Evolutionary conservation across 805 yeast genomes (phyloP).

Genomic region (Candida caryicola): DNA sequence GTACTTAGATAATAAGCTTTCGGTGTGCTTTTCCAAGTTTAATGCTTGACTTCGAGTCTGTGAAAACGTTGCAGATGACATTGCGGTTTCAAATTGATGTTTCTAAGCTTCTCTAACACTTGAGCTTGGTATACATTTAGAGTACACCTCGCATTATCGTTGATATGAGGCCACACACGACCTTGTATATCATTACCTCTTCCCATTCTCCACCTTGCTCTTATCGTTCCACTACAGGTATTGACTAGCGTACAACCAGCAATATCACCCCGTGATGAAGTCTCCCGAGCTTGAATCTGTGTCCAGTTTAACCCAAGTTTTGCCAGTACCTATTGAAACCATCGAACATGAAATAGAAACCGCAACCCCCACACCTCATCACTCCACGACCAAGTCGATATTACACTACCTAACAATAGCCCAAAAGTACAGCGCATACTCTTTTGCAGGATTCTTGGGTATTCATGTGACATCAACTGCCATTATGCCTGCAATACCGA

Average conservation of each 20-base stretch:
- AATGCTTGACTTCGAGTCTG: conserved; percentile 69
- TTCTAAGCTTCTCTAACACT: no score
- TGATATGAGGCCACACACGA: no score
- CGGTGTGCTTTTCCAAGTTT: conserved; percentile 70
- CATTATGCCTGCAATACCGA: conserved; percentile 45
- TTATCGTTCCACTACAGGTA: no score
- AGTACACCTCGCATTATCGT: no score
- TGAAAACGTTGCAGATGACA: conserved; percentile 49
- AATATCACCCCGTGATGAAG: no score
- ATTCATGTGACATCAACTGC: conserved; percentile 57
- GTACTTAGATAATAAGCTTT: conserved; percentile 45
- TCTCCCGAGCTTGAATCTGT: background rate
- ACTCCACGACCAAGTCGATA: conserved; percentile 1
- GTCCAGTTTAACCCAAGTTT: background rate
- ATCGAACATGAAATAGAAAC: background rate
- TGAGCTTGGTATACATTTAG: no score
- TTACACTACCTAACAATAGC: conserved; percentile 10
- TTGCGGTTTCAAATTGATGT: no score
- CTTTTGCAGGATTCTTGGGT: conserved; percentile 54
- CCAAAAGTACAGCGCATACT: conserved; percentile 62
- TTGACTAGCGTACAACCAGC: no score
- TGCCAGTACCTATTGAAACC: background rate
- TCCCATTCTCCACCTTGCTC: no score
- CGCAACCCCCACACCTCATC: background rate
- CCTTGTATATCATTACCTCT: no score